Evolutionary conservation across 768 basidiomycete genomes (phyloP).

Genomic region (Trametes cinnabarina): DNA sequence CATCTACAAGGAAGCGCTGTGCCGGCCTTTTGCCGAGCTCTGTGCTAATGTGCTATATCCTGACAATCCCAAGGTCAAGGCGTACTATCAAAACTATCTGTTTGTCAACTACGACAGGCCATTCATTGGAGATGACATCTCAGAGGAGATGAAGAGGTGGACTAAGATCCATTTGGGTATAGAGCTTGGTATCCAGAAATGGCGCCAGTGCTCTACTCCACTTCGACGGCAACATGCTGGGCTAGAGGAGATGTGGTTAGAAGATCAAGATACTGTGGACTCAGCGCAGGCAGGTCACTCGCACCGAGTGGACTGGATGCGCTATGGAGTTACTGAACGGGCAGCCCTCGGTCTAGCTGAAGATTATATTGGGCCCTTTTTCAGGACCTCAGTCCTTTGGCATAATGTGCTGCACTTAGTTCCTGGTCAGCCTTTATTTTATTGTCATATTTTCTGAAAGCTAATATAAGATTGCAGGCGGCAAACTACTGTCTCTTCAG

Average conservation of each 20-base stretch:
- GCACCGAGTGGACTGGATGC: neutral
- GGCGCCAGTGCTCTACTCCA: slow-evolving; percentile 8
- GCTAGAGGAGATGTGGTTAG: slow-evolving; percentile 6
- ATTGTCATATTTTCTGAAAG: neutral
- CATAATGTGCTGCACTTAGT: neutral
- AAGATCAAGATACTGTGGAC: slow-evolving; percentile 7
- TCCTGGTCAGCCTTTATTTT: neutral
- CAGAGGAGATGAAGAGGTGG: neutral
- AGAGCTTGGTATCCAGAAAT: slow-evolving; percentile 7
- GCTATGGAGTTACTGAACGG: neutral
- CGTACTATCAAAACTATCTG: slow-evolving; percentile 3
- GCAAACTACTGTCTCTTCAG: neutral
- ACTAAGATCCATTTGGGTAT: neutral
- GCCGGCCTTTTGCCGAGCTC: slow-evolving; percentile 5
- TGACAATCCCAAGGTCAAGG: neutral
- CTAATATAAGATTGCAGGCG: neutral
- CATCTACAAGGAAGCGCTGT: slow-evolving; percentile 5
- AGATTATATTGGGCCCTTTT: slow-evolving; percentile 5
- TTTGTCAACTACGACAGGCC: slow-evolving; percentile 9
- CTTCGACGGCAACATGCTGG: slow-evolving; percentile 6
- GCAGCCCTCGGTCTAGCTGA: neutral
- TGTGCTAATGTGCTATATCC: neutral
- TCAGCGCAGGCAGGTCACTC: slow-evolving; percentile 3
- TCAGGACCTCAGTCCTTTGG: neutral
- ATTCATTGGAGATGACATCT: slow-evolving; percentile 1